Evolutionary conservation across 805 yeast species (phyloP), one percentile per base, ranked within the genome.

Genomic region (Yarrowia sp.): DNA sequence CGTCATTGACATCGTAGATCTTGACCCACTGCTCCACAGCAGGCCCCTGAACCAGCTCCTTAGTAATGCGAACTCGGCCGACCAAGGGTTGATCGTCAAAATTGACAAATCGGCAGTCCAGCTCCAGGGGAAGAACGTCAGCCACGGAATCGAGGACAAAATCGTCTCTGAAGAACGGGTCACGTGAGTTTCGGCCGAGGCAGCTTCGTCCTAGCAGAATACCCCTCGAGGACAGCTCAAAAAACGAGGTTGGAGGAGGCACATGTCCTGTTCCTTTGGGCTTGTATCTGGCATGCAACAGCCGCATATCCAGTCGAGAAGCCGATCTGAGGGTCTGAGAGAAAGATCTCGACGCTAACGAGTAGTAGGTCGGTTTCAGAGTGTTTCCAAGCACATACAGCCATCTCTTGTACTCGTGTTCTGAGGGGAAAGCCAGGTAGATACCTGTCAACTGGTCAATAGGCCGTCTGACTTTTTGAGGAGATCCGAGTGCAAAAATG

Each of bases 1-100:
- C 86, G 1, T 73, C 33, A 63, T 74, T 72, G 55, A 74, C 74
- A 4, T 55, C 47, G 35, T 39, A 55, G 11, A 55, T 55, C n/a
- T 41, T 55, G 8, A 55, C 61, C 61, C 61, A 55, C 36, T 55
- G 61, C 13, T 55, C 61, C 18, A 55, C 61, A 2, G 61, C 45
- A 31, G 61, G 61, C 1, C 61, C 61, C 15, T 39, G 61, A 10
- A 55, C 61, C 4, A 55, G 61, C n/a, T 55, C 61, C 17, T 31
- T 31, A 7, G 61, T 55, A 38, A 55, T 55, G 1, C 45, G 28
- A 6, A 55, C 61, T 2, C 61, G 35, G 3, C 61, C 61, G 7
- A 55, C 61, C 2, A 55, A 15, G 11, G 61, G 61, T 13, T 55
- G 61, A 13, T 55, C 61, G 47, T 55, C 61, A 15, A 55, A 55